Base-by-base conservation (phyloP, 768 basidiomycete genomes). In the Botryobasidium botryosum region DNA sequence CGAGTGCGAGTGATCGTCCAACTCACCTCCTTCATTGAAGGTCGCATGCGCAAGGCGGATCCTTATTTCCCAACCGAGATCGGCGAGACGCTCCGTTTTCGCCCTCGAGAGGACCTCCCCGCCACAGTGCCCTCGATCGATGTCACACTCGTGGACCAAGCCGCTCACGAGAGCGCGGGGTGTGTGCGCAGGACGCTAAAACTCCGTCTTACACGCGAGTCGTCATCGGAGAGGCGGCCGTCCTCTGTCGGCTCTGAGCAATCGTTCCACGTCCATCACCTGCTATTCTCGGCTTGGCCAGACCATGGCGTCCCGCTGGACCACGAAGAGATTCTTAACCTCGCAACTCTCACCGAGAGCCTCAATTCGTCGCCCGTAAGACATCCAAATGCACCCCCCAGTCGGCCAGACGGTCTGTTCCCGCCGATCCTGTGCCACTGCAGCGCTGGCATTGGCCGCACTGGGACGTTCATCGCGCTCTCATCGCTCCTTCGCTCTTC, bases 381-480 rank as follows among this genome's bases (percentile, higher is more conserved):
- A 42, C 4, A 32, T 42, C 21, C 10, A 33, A 12, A 12, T 42
- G 43, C 40, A 41, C 27, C 28, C 12, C 40, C 1, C 13, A 21
- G 5, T 32, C 27, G 46, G 15, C 27, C 20, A 45, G 5, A 26
- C 43, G 40, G 20, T 12, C 12, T 12, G 15, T 76, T 79, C 50
- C 79, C 80, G n/a, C 84, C 84, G 0, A 69, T 82, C 51, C 71
- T 90, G 53, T 70, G 83, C 26, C 75, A 81, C 50, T 91, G 87
- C 56, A 87, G 84, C 23, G 87, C 87, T 1, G 87, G 87, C 3
- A 68, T 90, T 47, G 87, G 87, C 3, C 71, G 87, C 28, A 88
- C 87, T 4, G 87, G 87, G n/a, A 71, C 84, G 5, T 87, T 85
- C 61, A 81, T 91, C 55, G 75, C 81, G 0, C 56, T 86, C 33